phyloP scores from a whole-genome alignment of 495 filamentous ascomycete species.

The Hypoxylon perforatum region DNA sequence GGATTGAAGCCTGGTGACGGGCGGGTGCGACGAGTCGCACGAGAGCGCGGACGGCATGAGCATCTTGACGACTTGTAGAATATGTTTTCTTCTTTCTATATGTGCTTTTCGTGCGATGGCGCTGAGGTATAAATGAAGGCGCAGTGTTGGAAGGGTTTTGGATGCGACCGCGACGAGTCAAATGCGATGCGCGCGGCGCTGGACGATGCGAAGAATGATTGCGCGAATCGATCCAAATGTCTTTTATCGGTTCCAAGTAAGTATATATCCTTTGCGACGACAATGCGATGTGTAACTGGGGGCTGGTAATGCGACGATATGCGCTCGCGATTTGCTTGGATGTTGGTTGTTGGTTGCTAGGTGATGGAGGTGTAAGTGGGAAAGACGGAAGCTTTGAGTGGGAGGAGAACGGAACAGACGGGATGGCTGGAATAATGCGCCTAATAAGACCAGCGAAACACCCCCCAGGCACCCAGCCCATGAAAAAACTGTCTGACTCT shows the following conservation, averaged over 20 bases:
- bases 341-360: slow-evolving; percentile 24
- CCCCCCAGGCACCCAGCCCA: slow-evolving; percentile 21
- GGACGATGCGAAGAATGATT: neutral
- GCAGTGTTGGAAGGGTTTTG: slow-evolving; percentile 16
- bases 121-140: slow-evolving; percentile 4
- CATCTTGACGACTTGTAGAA: slow-evolving; percentile 55
- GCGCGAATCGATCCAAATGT: neutral
- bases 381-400: slow-evolving; percentile 35
- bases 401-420: slow-evolving; percentile 23
- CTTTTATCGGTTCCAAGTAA: neutral
- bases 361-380: slow-evolving; percentile 25
- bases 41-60: slow-evolving; percentile 76
- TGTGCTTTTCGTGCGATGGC: slow-evolving; percentile 11
- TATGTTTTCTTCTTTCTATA: neutral
- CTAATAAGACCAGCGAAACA: slow-evolving; percentile 45
- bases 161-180: slow-evolving; percentile 27
- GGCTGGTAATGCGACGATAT: slow-evolving; percentile 26
- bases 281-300: slow-evolving; percentile 7
- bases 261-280: slow-evolving; percentile 7
- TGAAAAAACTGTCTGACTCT: slow-evolving; percentile 9
- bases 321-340: slow-evolving; percentile 20
- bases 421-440: slow-evolving; percentile 47
- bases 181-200: slow-evolving; percentile 29
- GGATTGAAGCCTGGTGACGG: slow-evolving; percentile 61
- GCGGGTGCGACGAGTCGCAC: slow-evolving; percentile 70